phyloP scores from a whole-genome alignment of 495 filamentous ascomycete genomes.

The Trichocladium uniseriatum region DNA sequence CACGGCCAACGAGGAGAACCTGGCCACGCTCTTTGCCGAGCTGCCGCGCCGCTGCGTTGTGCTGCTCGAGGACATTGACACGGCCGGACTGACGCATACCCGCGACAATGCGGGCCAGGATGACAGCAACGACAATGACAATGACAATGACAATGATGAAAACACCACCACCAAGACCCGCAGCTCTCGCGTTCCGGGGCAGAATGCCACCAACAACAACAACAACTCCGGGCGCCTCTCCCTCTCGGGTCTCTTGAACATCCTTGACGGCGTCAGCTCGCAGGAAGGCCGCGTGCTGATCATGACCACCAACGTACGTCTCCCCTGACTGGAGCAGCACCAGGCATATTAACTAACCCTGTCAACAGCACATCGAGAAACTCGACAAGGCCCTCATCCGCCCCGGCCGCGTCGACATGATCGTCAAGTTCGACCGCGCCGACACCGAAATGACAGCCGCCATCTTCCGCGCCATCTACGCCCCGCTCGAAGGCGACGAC shows the following conservation, averaged over 20 bases:
- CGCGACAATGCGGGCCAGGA: conserved; percentile 39
- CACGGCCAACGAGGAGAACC: conserved; percentile 59
- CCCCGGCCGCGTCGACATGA: conserved; percentile 70
- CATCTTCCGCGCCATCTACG: conserved; percentile 42
- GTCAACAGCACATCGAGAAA: conserved; percentile 69
- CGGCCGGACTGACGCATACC: conserved; percentile 57
- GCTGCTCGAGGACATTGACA: conserved; percentile 66
- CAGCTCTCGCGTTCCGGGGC: conserved; percentile 14
- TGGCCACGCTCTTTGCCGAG: conserved; percentile 59
- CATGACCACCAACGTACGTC: conserved; percentile 86
- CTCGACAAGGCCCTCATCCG: conserved; percentile 69
- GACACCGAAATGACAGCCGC: conserved; percentile 35
- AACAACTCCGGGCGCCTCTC: conserved; percentile 42
- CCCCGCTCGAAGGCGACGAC: conserved; percentile 37
- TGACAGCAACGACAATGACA: conserved; percentile 31
- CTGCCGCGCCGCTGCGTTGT: conserved; percentile 61
- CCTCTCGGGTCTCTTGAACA: conserved; percentile 68
- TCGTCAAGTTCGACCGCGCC: conserved; percentile 52
- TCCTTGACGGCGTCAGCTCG: conserved; percentile 70
- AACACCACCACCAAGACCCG: conserved; percentile 13
- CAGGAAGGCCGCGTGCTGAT: conserved; percentile 70
- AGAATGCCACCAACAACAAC: background rate
- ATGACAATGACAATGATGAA: background rate
- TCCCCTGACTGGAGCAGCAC: conserved; percentile 32
- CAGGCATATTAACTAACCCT: conserved; percentile 16